Evolutionary conservation across 805 yeast species (phyloP).

Genomic region (Candida rishiriensis): DNA sequence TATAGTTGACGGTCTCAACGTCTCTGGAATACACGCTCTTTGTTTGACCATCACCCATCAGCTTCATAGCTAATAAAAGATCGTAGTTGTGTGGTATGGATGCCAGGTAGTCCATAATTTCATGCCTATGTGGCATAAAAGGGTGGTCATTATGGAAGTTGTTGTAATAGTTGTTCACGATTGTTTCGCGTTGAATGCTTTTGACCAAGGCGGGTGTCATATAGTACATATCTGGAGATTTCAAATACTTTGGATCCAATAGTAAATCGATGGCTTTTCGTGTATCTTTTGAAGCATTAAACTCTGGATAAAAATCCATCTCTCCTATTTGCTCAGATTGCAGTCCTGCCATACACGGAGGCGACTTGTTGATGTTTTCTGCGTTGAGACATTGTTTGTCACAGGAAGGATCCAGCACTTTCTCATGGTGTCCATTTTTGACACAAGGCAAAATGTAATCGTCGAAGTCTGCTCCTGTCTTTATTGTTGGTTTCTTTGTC

Average conservation of each 20-base stretch:
- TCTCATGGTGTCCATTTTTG: slow-evolving; percentile 17
- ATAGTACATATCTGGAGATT: slow-evolving; percentile 21
- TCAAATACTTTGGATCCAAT: slow-evolving; percentile 20
- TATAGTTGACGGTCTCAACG: slow-evolving; percentile 36
- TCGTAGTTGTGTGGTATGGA: slow-evolving; percentile 35
- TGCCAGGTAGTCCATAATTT: slow-evolving; percentile 32
- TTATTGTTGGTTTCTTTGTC: not conserved
- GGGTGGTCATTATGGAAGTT: slow-evolving; percentile 43
- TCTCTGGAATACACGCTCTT: slow-evolving; percentile 33
- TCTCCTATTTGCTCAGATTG: slow-evolving; percentile 1
- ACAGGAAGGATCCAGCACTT: slow-evolving; percentile 19
- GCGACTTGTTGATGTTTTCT: slow-evolving; percentile 23
- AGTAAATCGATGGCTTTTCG: slow-evolving; percentile 18
- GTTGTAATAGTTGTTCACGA: slow-evolving; percentile 31
- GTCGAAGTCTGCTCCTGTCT: slow-evolving; percentile 8
- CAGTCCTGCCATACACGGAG: slow-evolving; percentile 25
- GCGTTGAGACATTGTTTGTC: slow-evolving; percentile 23
- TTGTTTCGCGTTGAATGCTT: slow-evolving; percentile 22
- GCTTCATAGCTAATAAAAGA: slow-evolving; percentile 41
- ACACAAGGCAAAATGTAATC: slow-evolving; percentile 28
- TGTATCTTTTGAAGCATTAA: slow-evolving; percentile 27
- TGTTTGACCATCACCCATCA: slow-evolving; percentile 46
- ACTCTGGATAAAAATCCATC: slow-evolving; percentile 27
- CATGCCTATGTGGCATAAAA: slow-evolving; percentile 37
- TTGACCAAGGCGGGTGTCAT: slow-evolving; percentile 27